A percentile compares a stretch with the other conserved stretches of the same genome.
These are phyloP conservation scores for Crithidia mellificae DNA, from an alignment of 208 protist species.

Conservation along the genomic window DNA sequence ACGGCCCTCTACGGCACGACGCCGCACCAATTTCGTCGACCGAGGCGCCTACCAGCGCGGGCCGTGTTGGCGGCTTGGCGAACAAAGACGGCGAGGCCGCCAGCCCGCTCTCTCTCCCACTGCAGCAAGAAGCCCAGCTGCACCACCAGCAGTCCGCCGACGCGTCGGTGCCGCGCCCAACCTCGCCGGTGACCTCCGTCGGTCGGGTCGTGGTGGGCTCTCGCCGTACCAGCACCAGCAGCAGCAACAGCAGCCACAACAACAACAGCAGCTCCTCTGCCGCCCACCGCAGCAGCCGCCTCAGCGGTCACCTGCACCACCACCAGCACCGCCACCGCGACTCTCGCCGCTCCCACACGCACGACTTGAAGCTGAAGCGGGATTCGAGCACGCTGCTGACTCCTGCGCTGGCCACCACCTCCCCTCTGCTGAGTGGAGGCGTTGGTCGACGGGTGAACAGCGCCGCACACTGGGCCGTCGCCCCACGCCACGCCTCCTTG, in stretches of 20 bases:
- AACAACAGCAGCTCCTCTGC: slow-evolving; percentile 13
- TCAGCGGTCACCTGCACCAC: not conserved
- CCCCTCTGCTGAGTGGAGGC: not conserved
- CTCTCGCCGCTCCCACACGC: not conserved
- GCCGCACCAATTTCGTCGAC: not conserved
- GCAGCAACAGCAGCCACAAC: not conserved
- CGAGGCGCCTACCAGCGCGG: not conserved
- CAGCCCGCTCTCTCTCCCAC: not conserved
- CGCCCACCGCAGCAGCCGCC: not conserved
- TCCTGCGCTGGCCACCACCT: not conserved
- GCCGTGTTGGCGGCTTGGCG: not conserved
- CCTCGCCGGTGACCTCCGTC: not conserved
- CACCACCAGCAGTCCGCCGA: not conserved
- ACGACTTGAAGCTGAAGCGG: not conserved
- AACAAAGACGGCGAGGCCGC: not conserved
- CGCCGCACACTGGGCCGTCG: not conserved
- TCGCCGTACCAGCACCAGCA: not conserved
- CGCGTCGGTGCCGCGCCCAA: not conserved
- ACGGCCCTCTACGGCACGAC: slow-evolving; percentile 1
- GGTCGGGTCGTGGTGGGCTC: not conserved
- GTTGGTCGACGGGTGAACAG: not conserved
- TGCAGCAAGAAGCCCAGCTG: not conserved
- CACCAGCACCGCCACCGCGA: not conserved
- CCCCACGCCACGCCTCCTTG: not conserved
- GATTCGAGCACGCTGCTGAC: not conserved